These are phyloP conservation scores for Acanthamoeba castellanii DNA, from an alignment of 208 protist genomes.

Conservation along the genomic window DNA sequence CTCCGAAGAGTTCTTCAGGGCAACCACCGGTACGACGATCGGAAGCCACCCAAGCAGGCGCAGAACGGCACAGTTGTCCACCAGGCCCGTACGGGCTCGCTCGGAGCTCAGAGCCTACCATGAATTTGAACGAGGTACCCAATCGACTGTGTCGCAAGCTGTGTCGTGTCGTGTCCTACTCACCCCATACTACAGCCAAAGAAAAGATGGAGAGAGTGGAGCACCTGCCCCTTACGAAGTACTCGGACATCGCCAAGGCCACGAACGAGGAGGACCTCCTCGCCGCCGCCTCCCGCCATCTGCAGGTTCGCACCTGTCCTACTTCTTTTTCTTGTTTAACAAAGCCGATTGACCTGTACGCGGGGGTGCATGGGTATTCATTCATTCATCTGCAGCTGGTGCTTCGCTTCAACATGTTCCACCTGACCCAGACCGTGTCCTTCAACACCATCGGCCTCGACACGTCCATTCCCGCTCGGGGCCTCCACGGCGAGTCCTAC, in stretches of 20 bases:
- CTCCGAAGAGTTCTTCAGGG: background rate
- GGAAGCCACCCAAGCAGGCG: no score
- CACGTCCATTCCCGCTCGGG: constrained; percentile 72
- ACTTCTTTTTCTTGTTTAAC: background rate
- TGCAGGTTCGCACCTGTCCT: background rate
- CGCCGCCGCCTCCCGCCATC: background rate
- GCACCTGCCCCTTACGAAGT: background rate
- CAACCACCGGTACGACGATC: no score
- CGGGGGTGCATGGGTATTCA: no score
- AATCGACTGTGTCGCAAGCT: background rate
- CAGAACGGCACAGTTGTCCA: background rate
- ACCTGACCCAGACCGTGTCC: constrained; percentile 67
- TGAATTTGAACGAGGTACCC: background rate
- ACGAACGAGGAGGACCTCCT: background rate
- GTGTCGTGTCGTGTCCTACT: background rate
- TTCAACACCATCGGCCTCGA: constrained; percentile 70
- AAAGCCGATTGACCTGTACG: background rate
- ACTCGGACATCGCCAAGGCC: background rate
- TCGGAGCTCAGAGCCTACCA: constrained; percentile 3
- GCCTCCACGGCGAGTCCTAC: constrained; percentile 79
- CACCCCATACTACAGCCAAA: background rate
- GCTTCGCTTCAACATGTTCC: constrained; percentile 72
- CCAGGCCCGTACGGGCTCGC: background rate
- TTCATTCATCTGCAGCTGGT: constrained; percentile 47
- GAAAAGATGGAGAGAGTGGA: background rate